Evolutionary conservation across 805 yeast genomes (phyloP), one percentile per base, ranked within the genome.

Genomic region (Peterozyma xylosa): DNA sequence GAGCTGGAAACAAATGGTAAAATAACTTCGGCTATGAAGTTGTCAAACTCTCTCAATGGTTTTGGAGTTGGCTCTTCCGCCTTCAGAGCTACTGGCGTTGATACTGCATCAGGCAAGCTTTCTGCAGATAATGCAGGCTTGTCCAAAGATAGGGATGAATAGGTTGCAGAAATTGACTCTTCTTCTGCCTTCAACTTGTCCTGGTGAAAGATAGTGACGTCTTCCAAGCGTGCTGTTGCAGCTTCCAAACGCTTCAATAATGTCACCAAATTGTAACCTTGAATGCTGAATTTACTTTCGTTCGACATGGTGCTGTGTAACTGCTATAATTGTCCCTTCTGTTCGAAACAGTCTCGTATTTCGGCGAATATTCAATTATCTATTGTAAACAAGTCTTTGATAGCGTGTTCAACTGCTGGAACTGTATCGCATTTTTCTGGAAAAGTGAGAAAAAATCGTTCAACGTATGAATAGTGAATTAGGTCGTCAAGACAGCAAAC

Each of bases 141-240:
- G 4, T 35, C 42, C 14, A 39, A 32, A 15, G 43, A 29, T 15
- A 45, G 42, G n/a, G 43, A 30, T 7, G 48, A 49, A 11, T 48
- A 50, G 14, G 45, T 41, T n/a, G 42, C 42, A 15, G 51, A 49
- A 30, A 40, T 42, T 39, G 45, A 42, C 30, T 33, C 36, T 33
- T 30, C 48, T 15, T 11, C 43, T 4, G 27, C 27, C 15, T 32
- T 32, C 34, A 13, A 13, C 29, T 48, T 33, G 13, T 76, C 78
- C 53, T 82, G 86, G 58, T 87, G 95, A 60, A 74, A 81, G 42
- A 84, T 73, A 30, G 95, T 86, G 38, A 89, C 80, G 60, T 89
- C 96, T 57, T 89, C 97, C 53, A 89, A 76, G 40, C 97, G 79
- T 5, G 96, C 82, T 9, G 97, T 87, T 33, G 96, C 96, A 13